Evolutionary conservation across 306 rosid genomes (phyloP).

Genomic region (Lathyrus oleraceus): DNA sequence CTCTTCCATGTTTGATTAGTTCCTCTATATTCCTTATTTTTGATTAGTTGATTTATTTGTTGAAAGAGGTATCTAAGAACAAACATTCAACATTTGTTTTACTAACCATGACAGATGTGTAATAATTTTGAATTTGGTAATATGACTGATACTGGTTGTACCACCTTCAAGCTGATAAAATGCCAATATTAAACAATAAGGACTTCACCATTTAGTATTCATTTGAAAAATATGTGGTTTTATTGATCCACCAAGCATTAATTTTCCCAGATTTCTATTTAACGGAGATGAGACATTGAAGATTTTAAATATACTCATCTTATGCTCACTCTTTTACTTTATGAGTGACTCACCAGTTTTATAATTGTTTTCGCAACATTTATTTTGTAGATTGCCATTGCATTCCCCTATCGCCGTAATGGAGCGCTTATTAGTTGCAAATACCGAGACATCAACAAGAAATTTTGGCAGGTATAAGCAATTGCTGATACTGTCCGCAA

Average conservation of each 20-base stretch:
- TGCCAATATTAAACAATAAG: not conserved
- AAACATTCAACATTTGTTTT: not conserved
- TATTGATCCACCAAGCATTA: conserved; percentile 7
- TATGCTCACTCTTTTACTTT: conserved; percentile 10
- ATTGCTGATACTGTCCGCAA: conserved; percentile 22
- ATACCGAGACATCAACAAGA: conserved; percentile 79
- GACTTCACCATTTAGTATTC: not conserved
- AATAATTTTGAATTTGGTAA: conserved; percentile 23
- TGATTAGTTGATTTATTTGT: conserved; percentile 20
- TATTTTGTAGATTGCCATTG: conserved; percentile 64
- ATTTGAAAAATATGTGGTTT: conserved; percentile 3
- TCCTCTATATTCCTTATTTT: not conserved
- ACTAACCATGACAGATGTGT: not conserved
- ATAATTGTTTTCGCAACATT: conserved; percentile 38
- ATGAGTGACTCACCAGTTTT: conserved; percentile 12
- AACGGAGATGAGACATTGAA: not conserved
- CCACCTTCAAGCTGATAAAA: conserved; percentile 10
- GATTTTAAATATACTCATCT: conserved; percentile 19
- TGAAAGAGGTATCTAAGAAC: not conserved
- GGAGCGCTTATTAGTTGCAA: conserved; percentile 80
- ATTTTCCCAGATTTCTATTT: conserved; percentile 7
- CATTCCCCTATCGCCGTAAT: conserved; percentile 69
- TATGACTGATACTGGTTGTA: not conserved
- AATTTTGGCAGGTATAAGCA: conserved; percentile 85
- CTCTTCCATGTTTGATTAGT: conserved; percentile 18